Evolutionary conservation across 805 yeast species (phyloP).

Genomic region (Kazachstania bromeliacearum): DNA sequence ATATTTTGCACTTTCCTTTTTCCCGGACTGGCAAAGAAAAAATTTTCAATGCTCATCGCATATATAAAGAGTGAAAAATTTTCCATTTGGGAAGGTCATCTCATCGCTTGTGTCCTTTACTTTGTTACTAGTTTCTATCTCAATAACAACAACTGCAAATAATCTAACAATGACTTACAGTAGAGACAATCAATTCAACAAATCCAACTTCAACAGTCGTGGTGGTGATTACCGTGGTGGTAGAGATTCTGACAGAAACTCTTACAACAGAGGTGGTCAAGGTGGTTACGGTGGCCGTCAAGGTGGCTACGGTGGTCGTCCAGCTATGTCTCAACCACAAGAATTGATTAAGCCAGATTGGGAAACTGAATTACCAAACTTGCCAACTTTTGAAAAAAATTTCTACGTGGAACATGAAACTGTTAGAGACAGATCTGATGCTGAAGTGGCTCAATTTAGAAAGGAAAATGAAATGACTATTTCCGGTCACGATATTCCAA

Average conservation of each 20-base stretch:
- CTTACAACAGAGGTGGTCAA: constrained; percentile 27
- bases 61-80: constrained; percentile 2
- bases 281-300: constrained; percentile 28
- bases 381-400: constrained; percentile 91
- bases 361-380: constrained; percentile 48
- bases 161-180: constrained; percentile 26
- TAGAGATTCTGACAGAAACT: constrained; percentile 31
- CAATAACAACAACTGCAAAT: neutral
- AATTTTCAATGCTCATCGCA: neutral
- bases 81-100: constrained; percentile 7
- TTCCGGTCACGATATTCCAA: constrained; percentile 77
- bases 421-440: constrained; percentile 66
- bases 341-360: constrained; percentile 57
- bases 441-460: constrained; percentile 70
- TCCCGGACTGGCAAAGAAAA: constrained; percentile 1
- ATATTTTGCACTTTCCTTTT: neutral
- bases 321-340: constrained; percentile 24
- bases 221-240: constrained; percentile 35
- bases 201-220: constrained; percentile 31
- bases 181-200: constrained; percentile 32
- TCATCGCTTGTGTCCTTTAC: constrained; percentile 5
- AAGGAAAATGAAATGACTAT: constrained; percentile 77
- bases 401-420: constrained; percentile 80
- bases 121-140: neutral
- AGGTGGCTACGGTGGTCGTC: constrained; percentile 31